Evolutionary conservation across 2,329 filamentous ascomycete species (phyloP), one percentile per base, ranked within the genome.

Genomic region (Fusarium palustre): DNA sequence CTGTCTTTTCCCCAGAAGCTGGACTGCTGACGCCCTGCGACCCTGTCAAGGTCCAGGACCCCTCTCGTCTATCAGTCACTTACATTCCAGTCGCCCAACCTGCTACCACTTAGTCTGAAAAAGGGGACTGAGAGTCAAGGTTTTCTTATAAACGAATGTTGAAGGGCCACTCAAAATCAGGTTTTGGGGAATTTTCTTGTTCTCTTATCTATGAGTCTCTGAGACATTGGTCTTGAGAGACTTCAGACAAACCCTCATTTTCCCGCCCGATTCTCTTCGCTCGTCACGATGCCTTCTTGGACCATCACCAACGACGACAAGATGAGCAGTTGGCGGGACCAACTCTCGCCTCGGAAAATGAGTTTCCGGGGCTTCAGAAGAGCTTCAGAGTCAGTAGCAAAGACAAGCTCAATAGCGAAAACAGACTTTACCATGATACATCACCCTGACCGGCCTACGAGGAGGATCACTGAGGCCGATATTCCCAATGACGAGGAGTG

Each of bases 401-500:
- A 63, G 52, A 50, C 45, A 24, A 63, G 15, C 6, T 43, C 56
- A 13, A 43, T 54, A 3, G 52, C 47, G 22, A 63, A 47, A 47
- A 46, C 42, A 42, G 60, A 71, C 15, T 71, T 75, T 48, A 57
- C 57, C 45, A 74, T 74, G 47, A 54, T 66, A 43, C 72, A 74
- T 54, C 64, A 61, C 34, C 73, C 73, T 9, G 73, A 75, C 45
- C 65, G 72, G 6, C 73, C 72, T 15, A 53, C 50, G 16, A 66
- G 60, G 46, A 59, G 59, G 50, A 64, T 70, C 30, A 64, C 61
- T 25, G 53, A 67, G 41, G 66, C 59, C 25, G 70, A 74, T 10
- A 73, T 75, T 25, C 69, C 74, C 20, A 68, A 34, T n/a, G 71
- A 76, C 30, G 66, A 66, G 16, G 70, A 75, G 47, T 74, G 70